Percentiles rank a stretch among this genome's conserved stretches.
These are phyloP conservation scores for Saksenaea vasiformis DNA, from an alignment of 371 early-diverging fungal species.

Conservation along the genomic window DNA sequence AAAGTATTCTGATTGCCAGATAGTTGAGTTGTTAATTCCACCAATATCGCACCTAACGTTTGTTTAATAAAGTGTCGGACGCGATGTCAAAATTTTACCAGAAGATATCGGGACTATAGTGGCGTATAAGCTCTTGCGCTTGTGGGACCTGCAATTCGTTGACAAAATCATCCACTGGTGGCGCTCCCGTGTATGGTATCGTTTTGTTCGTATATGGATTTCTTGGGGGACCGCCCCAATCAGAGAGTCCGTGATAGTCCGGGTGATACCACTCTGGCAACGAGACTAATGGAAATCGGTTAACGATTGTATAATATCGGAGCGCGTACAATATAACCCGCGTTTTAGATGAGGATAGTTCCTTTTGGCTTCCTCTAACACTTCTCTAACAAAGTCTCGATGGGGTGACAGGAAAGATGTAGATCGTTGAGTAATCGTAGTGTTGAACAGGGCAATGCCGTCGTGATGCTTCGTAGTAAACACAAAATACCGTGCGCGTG, in stretches of 20 bases:
- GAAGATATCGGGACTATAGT: constrained; percentile 31
- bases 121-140: constrained; percentile 25
- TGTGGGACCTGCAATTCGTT: constrained; percentile 42
- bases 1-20: constrained; percentile 31
- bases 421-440: constrained; percentile 28
- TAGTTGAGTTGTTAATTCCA: constrained; percentile 38
- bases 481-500: constrained; percentile 38
- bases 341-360: constrained; percentile 27
- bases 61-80: not conserved
- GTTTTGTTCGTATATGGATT: constrained; percentile 28
- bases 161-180: constrained; percentile 24
- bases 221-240: constrained; percentile 29
- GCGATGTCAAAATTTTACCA: constrained; percentile 17
- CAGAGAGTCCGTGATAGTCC: constrained; percentile 19
- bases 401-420: constrained; percentile 18
- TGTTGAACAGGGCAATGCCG: constrained; percentile 37
- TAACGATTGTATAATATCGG: not conserved
- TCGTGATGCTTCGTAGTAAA: constrained; percentile 45
- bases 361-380: constrained; percentile 19
- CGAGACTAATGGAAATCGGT: constrained; percentile 23
- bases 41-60: constrained; percentile 36
- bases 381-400: constrained; percentile 30
- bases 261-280: constrained; percentile 45
- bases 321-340: constrained; percentile 34
- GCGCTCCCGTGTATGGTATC: constrained; percentile 23